Conservation (phyloP, 768 basidiomycete species). For the Coprinopsis cinerea region DNA sequence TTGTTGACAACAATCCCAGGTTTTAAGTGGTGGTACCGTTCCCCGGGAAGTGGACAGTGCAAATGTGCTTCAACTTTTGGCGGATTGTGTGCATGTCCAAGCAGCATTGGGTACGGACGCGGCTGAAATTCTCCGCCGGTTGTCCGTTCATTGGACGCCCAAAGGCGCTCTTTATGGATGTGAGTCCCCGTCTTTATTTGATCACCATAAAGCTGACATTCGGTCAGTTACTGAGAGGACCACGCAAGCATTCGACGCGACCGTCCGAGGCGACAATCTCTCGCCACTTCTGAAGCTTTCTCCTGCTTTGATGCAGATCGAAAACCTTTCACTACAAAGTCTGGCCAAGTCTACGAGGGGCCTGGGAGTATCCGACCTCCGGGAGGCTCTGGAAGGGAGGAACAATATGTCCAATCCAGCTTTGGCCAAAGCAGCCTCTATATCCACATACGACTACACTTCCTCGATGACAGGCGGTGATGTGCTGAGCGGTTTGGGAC, state of each 20-base stretch:
- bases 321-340: conserved; percentile 85
- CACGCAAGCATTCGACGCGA: conserved; percentile 47
- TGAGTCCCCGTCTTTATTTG: conserved; percentile 32
- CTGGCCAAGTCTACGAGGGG: conserved; percentile 72
- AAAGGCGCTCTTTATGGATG: conserved; percentile 72
- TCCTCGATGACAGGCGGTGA: conserved; percentile 42
- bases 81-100: conserved; percentile 48
- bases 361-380: conserved; percentile 81
- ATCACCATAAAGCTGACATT: not conserved
- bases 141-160: conserved; percentile 64
- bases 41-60: conserved; percentile 44
- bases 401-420: conserved; percentile 77
- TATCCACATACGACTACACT: conserved; percentile 71
- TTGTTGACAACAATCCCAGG: not conserved
- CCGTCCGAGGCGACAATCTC: conserved; percentile 57
- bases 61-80: conserved; percentile 50
- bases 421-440: conserved; percentile 60
- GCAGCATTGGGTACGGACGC: conserved; percentile 60
- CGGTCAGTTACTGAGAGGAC: conserved; percentile 46
- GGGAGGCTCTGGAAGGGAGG: conserved; percentile 85
- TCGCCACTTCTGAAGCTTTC: conserved; percentile 77
- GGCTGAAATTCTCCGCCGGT: conserved; percentile 44
- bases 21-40: not conserved
- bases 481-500: conserved; percentile 25
- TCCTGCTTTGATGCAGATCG: conserved; percentile 84